A percentile compares a stretch with the other conserved stretches of the same genome.
These are phyloP conservation scores for Porodaedalea pini DNA, from an alignment of 1,284 basidiomycete species.

Conservation along the genomic window DNA sequence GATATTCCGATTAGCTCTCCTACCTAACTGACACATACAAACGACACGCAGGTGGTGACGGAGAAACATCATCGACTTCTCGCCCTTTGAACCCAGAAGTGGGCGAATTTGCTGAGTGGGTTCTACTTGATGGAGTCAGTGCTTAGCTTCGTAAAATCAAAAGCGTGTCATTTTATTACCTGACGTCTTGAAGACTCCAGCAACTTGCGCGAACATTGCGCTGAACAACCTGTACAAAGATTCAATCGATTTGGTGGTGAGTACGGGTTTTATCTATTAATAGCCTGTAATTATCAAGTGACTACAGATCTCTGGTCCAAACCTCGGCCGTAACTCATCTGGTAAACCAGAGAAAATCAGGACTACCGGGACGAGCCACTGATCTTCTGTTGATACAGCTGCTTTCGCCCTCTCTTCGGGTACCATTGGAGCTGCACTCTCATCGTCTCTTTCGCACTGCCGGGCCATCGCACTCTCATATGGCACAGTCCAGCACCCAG, in stretches of 20 bases:
- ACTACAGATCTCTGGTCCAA: constrained; percentile 68
- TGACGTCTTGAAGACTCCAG: constrained; percentile 65
- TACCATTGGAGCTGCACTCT: constrained; percentile 86
- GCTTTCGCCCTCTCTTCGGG: constrained; percentile 87
- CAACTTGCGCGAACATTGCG: constrained; percentile 86
- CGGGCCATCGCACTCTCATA: constrained; percentile 82
- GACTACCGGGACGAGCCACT: constrained; percentile 8
- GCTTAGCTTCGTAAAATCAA: constrained; percentile 1
- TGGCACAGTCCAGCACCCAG: constrained; percentile 73
- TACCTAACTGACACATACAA: constrained; percentile 18
- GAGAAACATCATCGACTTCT: constrained; percentile 60
- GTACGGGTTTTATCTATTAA: constrained; percentile 27
- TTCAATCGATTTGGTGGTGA: constrained; percentile 80
- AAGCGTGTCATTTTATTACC: not conserved
- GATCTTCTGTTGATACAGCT: constrained; percentile 41
- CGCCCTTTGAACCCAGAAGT: constrained; percentile 57
- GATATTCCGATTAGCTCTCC: not conserved
- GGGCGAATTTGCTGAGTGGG: constrained; percentile 83
- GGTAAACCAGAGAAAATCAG: constrained; percentile 35
- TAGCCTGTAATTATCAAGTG: constrained; percentile 4
- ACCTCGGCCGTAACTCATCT: constrained; percentile 80
- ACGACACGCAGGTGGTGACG: constrained; percentile 54
- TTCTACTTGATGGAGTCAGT: constrained; percentile 79
- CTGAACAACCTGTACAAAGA: constrained; percentile 84
- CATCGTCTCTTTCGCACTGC: constrained; percentile 67